A percentile compares a stretch with the other conserved stretches of the same genome.
These are phyloP conservation scores for Podospora appendiculata DNA, from an alignment of 495 filamentous ascomycete genomes.

Conservation along the genomic window DNA sequence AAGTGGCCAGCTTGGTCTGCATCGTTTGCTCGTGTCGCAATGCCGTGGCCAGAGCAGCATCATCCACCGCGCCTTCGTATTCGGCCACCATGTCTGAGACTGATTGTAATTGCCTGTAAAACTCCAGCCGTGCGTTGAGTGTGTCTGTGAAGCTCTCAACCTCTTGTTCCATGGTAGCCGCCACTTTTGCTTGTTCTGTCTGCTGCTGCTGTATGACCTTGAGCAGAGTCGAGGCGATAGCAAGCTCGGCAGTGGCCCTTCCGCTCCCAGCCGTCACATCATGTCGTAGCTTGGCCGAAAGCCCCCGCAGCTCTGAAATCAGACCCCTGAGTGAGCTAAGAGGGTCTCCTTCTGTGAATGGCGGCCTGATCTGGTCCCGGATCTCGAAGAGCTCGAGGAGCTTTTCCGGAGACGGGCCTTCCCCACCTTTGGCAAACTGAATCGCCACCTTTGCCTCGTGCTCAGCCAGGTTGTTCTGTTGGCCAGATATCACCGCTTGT, in stretches of 20 bases:
- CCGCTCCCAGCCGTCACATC: slow-evolving; percentile 50
- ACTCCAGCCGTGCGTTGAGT: slow-evolving; percentile 78
- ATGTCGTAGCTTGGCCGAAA: slow-evolving; percentile 55
- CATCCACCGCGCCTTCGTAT: slow-evolving; percentile 43
- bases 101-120: slow-evolving; percentile 79
- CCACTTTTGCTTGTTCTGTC: slow-evolving; percentile 56
- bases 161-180: slow-evolving; percentile 57
- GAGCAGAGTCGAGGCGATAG: slow-evolving; percentile 47
- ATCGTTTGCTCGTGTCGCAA: slow-evolving; percentile 39
- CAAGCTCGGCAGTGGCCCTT: slow-evolving; percentile 58
- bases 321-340: slow-evolving; percentile 58
- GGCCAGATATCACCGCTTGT: slow-evolving; percentile 63
- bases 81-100: slow-evolving; percentile 80
- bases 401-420: slow-evolving; percentile 66
- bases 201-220: slow-evolving; percentile 52
- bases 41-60: slow-evolving; percentile 17
- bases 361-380: slow-evolving; percentile 51
- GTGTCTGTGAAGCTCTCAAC: slow-evolving; percentile 65
- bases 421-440: slow-evolving; percentile 48
- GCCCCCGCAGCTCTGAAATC: slow-evolving; percentile 57
- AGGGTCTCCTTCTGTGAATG: slow-evolving; percentile 29
- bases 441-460: slow-evolving; percentile 59
- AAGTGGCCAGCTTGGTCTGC: slow-evolving; percentile 46
- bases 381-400: slow-evolving; percentile 52
- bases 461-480: slow-evolving; percentile 69